phyloP scores from a whole-genome alignment of 2,329 filamentous ascomycete species.

The Rhinocladiella similis region DNA sequence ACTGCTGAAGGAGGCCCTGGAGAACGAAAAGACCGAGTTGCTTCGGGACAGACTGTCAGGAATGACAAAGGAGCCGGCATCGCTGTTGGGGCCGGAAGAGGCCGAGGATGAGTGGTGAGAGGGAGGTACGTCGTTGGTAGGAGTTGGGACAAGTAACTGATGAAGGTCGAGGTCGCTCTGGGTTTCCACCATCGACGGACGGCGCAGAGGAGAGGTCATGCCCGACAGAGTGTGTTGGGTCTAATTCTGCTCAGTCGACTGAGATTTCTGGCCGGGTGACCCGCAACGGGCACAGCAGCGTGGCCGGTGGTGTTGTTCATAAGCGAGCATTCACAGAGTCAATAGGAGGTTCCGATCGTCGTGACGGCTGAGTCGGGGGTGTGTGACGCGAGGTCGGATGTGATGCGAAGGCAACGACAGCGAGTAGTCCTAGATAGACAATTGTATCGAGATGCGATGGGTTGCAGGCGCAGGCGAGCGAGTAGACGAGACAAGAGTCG shows the following conservation, averaged over 20 bases:
- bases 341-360: background rate
- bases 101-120: slow-evolving; percentile 23
- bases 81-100: slow-evolving; percentile 27
- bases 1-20: slow-evolving; percentile 85
- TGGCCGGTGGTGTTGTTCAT: slow-evolving; percentile 12
- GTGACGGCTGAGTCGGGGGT: background rate
- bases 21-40: slow-evolving; percentile 91
- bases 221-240: slow-evolving; percentile 11
- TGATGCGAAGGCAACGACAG: background rate
- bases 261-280: slow-evolving; percentile 9
- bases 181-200: slow-evolving; percentile 29
- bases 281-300: slow-evolving; percentile 4
- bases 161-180: slow-evolving; percentile 30
- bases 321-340: slow-evolving; percentile 3
- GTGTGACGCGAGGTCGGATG: background rate
- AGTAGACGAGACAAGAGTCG: background rate
- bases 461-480: background rate
- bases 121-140: slow-evolving; percentile 22
- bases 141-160: slow-evolving; percentile 30
- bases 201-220: slow-evolving; percentile 27
- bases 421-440: background rate
- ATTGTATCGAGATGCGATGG: background rate
- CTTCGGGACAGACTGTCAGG: slow-evolving; percentile 58
- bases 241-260: slow-evolving; percentile 9
- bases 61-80: slow-evolving; percentile 45